Evolutionary conservation across 1,284 basidiomycete genomes (phyloP).

Genomic region (Malassezia furfur): DNA sequence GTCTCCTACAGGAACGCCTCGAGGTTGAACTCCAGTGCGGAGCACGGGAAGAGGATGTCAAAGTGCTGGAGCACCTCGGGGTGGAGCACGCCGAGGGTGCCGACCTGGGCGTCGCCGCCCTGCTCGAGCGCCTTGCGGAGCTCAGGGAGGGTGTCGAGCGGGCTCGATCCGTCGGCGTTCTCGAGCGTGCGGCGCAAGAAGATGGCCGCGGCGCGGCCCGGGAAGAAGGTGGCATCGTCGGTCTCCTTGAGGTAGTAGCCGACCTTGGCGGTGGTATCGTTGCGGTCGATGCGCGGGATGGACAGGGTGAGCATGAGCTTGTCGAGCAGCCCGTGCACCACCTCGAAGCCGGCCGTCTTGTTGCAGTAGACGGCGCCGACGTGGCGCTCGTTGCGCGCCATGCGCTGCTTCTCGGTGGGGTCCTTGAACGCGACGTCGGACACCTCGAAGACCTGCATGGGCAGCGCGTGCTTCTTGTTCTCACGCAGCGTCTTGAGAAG

Average conservation of each 20-base stretch:
- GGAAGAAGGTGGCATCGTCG: conserved; percentile 84
- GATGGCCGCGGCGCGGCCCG: conserved; percentile 82
- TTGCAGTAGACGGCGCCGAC: conserved; percentile 89
- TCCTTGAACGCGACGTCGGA: conserved; percentile 91
- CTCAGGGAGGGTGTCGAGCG: conserved; percentile 20
- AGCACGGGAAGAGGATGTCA: conserved; percentile 76
- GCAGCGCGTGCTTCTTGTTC: conserved; percentile 85
- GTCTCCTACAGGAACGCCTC: conserved; percentile 71
- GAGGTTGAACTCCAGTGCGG: conserved; percentile 82
- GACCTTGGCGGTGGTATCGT: neutral
- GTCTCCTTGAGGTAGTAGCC: conserved; percentile 89
- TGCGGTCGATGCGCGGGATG: conserved; percentile 65
- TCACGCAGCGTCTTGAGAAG: conserved; percentile 93
- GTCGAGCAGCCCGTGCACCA: conserved; percentile 88
- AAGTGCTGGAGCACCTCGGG: conserved; percentile 38
- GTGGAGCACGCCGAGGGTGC: conserved; percentile 24
- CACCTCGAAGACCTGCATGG: conserved; percentile 85
- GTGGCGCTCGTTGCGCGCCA: conserved; percentile 75
- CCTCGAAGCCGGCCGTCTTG: conserved; percentile 90
- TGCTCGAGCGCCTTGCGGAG: conserved; percentile 5
- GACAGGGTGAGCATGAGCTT: conserved; percentile 89
- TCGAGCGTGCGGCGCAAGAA: conserved; percentile 58
- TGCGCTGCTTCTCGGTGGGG: conserved; percentile 59
- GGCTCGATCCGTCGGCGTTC: neutral
- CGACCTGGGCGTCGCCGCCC: conserved; percentile 3